These are phyloP conservation scores for Scedosporium minutisporum DNA, from an alignment of 2,329 filamentous ascomycete species.

Conservation along the genomic window DNA sequence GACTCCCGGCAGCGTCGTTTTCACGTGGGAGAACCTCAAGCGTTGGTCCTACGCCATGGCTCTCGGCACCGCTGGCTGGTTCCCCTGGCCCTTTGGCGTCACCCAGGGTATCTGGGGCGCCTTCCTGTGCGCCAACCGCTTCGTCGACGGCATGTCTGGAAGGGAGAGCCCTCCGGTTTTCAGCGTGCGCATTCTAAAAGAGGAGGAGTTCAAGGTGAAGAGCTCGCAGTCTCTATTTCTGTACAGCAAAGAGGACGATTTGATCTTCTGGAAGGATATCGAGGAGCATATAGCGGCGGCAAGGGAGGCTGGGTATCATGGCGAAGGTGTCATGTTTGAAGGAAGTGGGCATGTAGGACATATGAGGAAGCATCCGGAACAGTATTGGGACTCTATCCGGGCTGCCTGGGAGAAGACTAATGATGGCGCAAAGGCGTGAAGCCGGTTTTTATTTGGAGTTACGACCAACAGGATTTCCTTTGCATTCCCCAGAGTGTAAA, in stretches of 20 bases:
- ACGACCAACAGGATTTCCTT: background rate
- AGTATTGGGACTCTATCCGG: constrained; percentile 41
- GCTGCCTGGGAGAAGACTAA: constrained; percentile 5
- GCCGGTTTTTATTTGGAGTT: background rate
- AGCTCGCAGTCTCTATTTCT: constrained; percentile 41
- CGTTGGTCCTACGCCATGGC: constrained; percentile 36
- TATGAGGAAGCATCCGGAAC: constrained; percentile 42
- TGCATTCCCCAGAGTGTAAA: background rate
- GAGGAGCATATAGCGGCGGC: constrained; percentile 42
- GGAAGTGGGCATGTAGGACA: constrained; percentile 53
- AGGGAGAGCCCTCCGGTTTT: constrained; percentile 29
- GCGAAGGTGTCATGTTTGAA: constrained; percentile 43
- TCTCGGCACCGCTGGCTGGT: constrained; percentile 32
- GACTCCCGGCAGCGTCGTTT: constrained; percentile 37
- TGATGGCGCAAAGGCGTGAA: background rate
- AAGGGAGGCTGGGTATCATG: constrained; percentile 35
- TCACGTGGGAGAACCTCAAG: constrained; percentile 30
- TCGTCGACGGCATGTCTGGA: constrained; percentile 24
- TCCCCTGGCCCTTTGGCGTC: constrained; percentile 38
- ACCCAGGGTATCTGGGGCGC: constrained; percentile 34
- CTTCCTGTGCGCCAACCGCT: constrained; percentile 26
- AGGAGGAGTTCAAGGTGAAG: constrained; percentile 24
- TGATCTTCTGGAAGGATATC: constrained; percentile 47
- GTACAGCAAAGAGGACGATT: constrained; percentile 47
- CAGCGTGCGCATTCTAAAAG: constrained; percentile 23